A percentile compares a stretch with the other conserved stretches of the same genome.
phyloP scores from a whole-genome alignment of 306 rosid genomes.

The Biancaea sappan region DNA sequence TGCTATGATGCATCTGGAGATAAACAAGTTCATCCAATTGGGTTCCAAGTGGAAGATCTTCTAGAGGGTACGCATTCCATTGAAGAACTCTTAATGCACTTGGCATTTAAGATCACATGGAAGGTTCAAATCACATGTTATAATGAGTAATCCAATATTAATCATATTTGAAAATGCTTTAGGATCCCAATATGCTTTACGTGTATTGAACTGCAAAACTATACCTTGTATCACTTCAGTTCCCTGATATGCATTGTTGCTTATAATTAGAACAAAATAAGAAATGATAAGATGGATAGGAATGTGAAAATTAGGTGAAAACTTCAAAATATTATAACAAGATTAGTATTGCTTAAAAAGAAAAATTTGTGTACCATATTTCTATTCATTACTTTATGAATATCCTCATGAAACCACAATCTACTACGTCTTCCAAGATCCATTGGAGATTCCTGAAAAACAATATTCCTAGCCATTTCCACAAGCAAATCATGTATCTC shows the following conservation, averaged over 20 bases:
- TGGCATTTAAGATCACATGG: neutral
- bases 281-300: neutral
- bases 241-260: neutral
- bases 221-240: slow-evolving; percentile 8
- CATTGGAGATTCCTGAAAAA: neutral
- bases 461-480: slow-evolving; percentile 39
- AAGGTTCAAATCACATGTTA: neutral
- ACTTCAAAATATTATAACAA: too few species aligned
- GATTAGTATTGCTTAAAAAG: neutral
- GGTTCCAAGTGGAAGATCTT: neutral
- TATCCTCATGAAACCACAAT: slow-evolving; percentile 37
- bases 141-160: slow-evolving; percentile 12
- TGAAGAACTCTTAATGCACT: neutral
- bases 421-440: slow-evolving; percentile 31
- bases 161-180: slow-evolving; percentile 16
- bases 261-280: neutral
- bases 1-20: neutral
- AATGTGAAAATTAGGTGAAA: neutral
- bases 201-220: neutral
- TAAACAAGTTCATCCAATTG: neutral
- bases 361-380: slow-evolving; percentile 6
- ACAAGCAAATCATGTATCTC: slow-evolving; percentile 43
- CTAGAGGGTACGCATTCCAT: neutral
- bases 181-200: neutral
- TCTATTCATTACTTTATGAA: slow-evolving; percentile 11